These are phyloP conservation scores for Erucastrum elatum DNA, from an alignment of 345 rosid species.

Conservation along the genomic window DNA sequence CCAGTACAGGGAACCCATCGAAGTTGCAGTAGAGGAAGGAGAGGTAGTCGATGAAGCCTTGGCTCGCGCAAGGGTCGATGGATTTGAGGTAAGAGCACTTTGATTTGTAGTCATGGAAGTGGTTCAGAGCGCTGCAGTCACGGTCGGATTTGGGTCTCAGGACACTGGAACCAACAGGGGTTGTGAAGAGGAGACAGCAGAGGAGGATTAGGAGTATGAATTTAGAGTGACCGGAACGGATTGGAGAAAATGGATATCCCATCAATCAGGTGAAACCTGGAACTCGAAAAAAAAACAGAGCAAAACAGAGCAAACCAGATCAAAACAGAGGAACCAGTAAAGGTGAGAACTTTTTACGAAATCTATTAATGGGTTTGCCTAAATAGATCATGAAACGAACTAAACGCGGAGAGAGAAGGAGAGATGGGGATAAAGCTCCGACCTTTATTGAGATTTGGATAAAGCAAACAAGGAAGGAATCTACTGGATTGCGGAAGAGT, in stretches of 20 bases:
- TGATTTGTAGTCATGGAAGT: constrained; percentile 46
- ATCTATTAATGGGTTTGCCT: constrained; percentile 14
- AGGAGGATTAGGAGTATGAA: constrained; percentile 45
- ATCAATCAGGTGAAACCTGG: constrained; percentile 32
- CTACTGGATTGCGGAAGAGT: neutral
- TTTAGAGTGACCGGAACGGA: constrained; percentile 41
- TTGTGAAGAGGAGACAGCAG: constrained; percentile 36
- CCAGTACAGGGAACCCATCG: constrained; percentile 49
- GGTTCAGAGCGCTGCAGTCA: constrained; percentile 33
- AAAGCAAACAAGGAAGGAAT: constrained; percentile 11
- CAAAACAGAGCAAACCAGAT: constrained; percentile 17
- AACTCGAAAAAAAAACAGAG: neutral
- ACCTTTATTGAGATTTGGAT: constrained; percentile 26
- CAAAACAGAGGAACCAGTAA: neutral
- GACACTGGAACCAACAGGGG: constrained; percentile 29
- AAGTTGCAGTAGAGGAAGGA: constrained; percentile 74
- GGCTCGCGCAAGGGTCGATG: constrained; percentile 55
- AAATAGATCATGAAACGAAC: constrained; percentile 29
- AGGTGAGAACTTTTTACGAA: neutral
- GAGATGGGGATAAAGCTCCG: constrained; percentile 5
- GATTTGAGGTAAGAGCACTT: constrained; percentile 65
- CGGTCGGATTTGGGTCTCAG: constrained; percentile 22
- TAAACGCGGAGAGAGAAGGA: constrained; percentile 24
- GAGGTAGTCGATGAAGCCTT: constrained; percentile 87
- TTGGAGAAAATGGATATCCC: constrained; percentile 33